Evolutionary conservation across 129 eudicot species (phyloP).

Genomic region (Erigeron canadensis): DNA sequence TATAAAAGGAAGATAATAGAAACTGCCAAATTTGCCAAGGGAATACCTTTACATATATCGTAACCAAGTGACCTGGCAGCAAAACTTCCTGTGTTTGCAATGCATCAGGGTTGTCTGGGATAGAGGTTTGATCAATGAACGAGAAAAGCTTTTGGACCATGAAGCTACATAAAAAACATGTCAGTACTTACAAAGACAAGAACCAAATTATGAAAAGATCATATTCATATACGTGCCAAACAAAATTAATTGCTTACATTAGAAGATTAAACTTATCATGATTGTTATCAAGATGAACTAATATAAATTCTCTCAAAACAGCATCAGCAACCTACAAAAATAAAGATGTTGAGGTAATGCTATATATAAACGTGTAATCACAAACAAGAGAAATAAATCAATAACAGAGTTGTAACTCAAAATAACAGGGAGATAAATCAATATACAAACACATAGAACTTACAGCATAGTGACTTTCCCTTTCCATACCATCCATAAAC

Average conservation of each 20-base stretch:
- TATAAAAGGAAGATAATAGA: not conserved
- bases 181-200: conserved; percentile 13
- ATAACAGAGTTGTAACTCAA: not conserved
- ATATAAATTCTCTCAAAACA: conserved; percentile 67
- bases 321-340: conserved; percentile 74
- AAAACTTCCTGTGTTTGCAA: conserved; percentile 91
- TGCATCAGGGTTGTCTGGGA: conserved; percentile 86
- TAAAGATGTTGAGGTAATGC: not conserved
- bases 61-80: conserved; percentile 81
- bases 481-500: conserved; percentile 67
- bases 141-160: conserved; percentile 98
- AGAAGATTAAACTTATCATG: conserved; percentile 87
- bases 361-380: not conserved
- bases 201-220: conserved; percentile 1
- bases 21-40: not conserved
- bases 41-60: conserved; percentile 74
- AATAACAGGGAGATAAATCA: not conserved
- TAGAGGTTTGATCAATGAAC: conserved; percentile 84
- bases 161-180: conserved; percentile 45
- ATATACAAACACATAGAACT: conserved; percentile 34
- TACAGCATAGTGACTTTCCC: conserved; percentile 63
- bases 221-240: not conserved
- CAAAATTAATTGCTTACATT: conserved; percentile 54
- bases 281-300: conserved; percentile 86
- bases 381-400: not conserved